phyloP scores from a whole-genome alignment of 345 rosid genomes.

The Lepidium sativum region DNA sequence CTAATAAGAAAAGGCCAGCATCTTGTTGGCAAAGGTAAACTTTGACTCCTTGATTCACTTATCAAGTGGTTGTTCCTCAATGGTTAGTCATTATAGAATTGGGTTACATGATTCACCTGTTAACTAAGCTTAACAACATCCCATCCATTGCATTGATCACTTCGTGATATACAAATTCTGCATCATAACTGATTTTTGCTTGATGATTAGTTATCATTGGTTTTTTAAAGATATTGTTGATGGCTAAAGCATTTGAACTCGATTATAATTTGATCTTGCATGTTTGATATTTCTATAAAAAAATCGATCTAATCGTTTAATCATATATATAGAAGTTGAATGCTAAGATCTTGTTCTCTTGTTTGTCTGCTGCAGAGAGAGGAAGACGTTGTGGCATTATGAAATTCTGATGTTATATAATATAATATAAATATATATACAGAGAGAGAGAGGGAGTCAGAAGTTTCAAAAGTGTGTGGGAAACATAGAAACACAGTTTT shows the following conservation, averaged over 20 bases:
- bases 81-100: not conserved
- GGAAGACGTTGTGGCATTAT: slow-evolving; percentile 7
- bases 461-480: slow-evolving; percentile 17
- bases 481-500: slow-evolving; percentile 15
- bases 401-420: slow-evolving; percentile 7
- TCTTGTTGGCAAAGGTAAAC: slow-evolving; percentile 24
- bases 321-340: not conserved
- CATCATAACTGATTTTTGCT: not conserved
- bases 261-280: not conserved
- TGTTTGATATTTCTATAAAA: too few relatives aligned
- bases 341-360: not conserved
- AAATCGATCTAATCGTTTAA: too few relatives aligned
- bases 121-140: too few relatives aligned
- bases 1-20: slow-evolving; percentile 18
- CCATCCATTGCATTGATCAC: too few relatives aligned
- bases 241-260: not conserved
- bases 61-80: not conserved
- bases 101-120: too few relatives aligned
- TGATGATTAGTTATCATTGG: not conserved
- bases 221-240: not conserved
- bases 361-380: slow-evolving; percentile 10
- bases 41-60: not conserved
- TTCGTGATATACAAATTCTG: not conserved
- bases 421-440: not conserved
- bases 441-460: not conserved